Conservation (phyloP, 2,329 filamentous ascomycete genomes). For the Fusarium guadeloupense region DNA sequence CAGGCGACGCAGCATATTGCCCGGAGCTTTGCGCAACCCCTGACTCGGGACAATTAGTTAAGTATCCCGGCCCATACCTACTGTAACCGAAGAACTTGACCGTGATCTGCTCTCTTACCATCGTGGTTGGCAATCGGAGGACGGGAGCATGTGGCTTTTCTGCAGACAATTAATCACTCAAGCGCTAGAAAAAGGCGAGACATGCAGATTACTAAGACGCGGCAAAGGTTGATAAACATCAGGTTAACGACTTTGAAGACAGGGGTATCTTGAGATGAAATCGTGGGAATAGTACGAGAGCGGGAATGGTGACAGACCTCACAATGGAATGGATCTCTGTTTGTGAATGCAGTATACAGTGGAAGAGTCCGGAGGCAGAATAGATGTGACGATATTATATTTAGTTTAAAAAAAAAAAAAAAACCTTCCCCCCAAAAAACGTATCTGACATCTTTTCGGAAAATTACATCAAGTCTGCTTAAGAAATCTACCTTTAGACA, state of each 20-base stretch:
- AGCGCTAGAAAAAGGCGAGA: constrained; percentile 2
- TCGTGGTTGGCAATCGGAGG: constrained; percentile 1
- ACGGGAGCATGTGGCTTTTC: background rate
- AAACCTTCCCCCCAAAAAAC: no score
- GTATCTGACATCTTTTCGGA: no score
- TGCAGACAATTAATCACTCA: constrained; percentile 1
- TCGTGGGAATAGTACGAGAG: background rate
- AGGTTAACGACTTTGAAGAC: background rate
- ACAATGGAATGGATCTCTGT: no score
- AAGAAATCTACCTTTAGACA: no score
- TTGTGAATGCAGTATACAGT: no score
- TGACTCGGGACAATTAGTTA: background rate
- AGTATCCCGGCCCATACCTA: background rate
- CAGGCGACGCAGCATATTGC: background rate
- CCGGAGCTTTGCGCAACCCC: background rate
- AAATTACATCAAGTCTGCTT: no score
- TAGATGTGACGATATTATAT: no score
- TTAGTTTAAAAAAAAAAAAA: no score
- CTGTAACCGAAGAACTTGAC: background rate
- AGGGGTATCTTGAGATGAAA: background rate
- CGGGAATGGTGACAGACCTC: background rate
- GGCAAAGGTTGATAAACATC: background rate
- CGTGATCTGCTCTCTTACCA: constrained; percentile 2
- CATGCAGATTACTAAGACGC: background rate
- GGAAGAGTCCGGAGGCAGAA: no score